These are phyloP conservation scores for Mucor sp. DNA, from an alignment of 371 early-diverging fungal species.

Conservation along the genomic window DNA sequence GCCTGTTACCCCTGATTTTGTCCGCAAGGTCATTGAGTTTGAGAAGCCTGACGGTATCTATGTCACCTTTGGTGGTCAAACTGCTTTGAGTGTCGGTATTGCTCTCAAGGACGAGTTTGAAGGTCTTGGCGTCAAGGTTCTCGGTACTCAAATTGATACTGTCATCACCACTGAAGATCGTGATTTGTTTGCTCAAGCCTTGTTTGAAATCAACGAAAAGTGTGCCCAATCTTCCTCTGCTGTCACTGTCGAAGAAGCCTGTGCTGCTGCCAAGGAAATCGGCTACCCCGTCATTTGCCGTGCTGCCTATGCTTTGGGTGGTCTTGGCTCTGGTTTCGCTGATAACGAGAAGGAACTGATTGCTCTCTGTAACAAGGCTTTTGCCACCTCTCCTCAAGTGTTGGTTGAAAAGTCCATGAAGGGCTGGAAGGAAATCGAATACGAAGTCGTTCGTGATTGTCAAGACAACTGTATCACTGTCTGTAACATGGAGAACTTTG, in stretches of 20 bases:
- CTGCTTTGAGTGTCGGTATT: constrained; percentile 93
- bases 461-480: constrained; percentile 95
- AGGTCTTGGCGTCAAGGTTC: constrained; percentile 84
- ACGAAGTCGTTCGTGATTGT: constrained; percentile 94
- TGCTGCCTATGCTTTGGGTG: constrained; percentile 93
- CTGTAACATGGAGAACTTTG: constrained; percentile 99
- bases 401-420: constrained; percentile 95
- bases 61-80: constrained; percentile 95
- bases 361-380: constrained; percentile 81
- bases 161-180: constrained; percentile 94
- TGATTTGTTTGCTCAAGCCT: constrained; percentile 86
- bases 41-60: constrained; percentile 96
- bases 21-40: constrained; percentile 89
- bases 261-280: constrained; percentile 80
- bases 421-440: constrained; percentile 98
- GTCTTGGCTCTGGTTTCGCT: constrained; percentile 95
- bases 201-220: constrained; percentile 84
- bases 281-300: constrained; percentile 95
- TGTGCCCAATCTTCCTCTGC: constrained; percentile 85
- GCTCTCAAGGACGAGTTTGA: constrained; percentile 86
- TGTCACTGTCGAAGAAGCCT: constrained; percentile 77
- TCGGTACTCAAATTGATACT: constrained; percentile 92
- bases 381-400: constrained; percentile 89
- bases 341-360: constrained; percentile 76
- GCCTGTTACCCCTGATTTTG: constrained; percentile 91